These are phyloP conservation scores for Nitzschia palea DNA, from an alignment of 108 stramenopile species.

Conservation along the genomic window DNA sequence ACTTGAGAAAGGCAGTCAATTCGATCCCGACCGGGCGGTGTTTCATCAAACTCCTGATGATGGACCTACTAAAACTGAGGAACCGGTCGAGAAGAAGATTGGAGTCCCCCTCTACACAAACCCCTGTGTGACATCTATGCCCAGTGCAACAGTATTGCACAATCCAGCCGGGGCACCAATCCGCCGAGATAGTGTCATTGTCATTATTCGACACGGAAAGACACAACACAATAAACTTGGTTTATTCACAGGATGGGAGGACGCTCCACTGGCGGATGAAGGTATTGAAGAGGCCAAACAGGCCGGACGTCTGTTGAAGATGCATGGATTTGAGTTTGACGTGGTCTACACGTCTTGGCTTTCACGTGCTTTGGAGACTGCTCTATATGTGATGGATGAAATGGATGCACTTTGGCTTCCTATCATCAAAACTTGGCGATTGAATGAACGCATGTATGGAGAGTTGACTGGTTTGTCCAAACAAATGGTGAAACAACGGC, in stretches of 20 bases:
- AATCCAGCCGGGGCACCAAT: slow-evolving; percentile 36
- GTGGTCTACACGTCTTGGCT: slow-evolving; percentile 96
- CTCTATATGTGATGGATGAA: slow-evolving; percentile 86
- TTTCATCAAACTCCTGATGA: slow-evolving; percentile 30
- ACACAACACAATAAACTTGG: slow-evolving; percentile 93
- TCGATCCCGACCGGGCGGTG: slow-evolving; percentile 48
- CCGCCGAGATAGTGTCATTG: slow-evolving; percentile 65
- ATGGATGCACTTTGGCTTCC: slow-evolving; percentile 91
- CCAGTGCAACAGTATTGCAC: slow-evolving; percentile 34
- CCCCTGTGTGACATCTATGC: slow-evolving; percentile 57
- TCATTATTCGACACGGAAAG: slow-evolving; percentile 93
- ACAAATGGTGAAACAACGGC: slow-evolving; percentile 88
- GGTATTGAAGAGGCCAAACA: slow-evolving; percentile 86
- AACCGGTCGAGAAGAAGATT: slow-evolving; percentile 8
- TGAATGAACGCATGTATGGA: slow-evolving; percentile 93
- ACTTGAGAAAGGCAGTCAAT: slow-evolving; percentile 52
- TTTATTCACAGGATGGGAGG: slow-evolving; percentile 93
- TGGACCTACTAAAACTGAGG: slow-evolving; percentile 19
- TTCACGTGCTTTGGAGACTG: slow-evolving; percentile 89
- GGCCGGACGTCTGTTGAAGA: slow-evolving; percentile 77
- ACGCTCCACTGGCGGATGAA: slow-evolving; percentile 84
- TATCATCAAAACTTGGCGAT: slow-evolving; percentile 89
- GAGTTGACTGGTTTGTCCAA: slow-evolving; percentile 90
- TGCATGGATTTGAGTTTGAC: slow-evolving; percentile 94
- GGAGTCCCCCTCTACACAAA: slow-evolving; percentile 13